Base-by-base conservation (phyloP, 768 basidiomycete species). In the Hygrophoropsis aurantiaca region DNA sequence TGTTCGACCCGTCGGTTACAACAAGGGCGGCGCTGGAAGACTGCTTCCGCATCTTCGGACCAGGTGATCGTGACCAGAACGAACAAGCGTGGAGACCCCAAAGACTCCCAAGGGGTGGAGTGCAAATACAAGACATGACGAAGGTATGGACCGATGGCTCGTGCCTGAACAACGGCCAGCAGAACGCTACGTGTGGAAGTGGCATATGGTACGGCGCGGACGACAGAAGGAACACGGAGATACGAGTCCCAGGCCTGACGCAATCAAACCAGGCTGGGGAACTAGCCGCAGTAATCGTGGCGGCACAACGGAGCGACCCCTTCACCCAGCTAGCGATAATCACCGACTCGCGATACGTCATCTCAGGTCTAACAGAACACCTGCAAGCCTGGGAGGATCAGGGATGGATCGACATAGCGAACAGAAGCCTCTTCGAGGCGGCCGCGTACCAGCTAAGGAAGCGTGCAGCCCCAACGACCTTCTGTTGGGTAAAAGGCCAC, bases 251-350 rank as follows among this genome's bases (percentile, higher is more conserved):
- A 0, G 11, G 11, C 0, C 15, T 32, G 5, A 4, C 48, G 0
- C 56, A 52, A 2, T 45, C 59, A 0, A 64, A 64, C 40, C 50
- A 64, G 18, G 15, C 47, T 0, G 60, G 51, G 0, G 59, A 66
- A 27, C 4, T 54, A 0, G 19, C 51, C 1, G 62, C 62, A 0
- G 46, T 59, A 0, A 36, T 55, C 9, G 25, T 20, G 0, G 54
- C 61, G 15, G 26, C 42, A 1, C 30, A 52, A 19, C n/a, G 8
- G 5, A 35, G 27, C 0, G 18, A 19, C 0, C 36, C 25, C 4
- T 26, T 40, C 0, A 26, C 8, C 0, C 11, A 26, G 49, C 13
- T 32, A n/a, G 15, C n/a, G 0, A 51, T 63, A 0, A 20, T 38
- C 1, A 54, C 40, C 5, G 51, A 61, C 50, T 64, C 60, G 1